Base-by-base conservation (phyloP, 139 green algal species). In the Auxenochlorella pyrenoidosa region DNA sequence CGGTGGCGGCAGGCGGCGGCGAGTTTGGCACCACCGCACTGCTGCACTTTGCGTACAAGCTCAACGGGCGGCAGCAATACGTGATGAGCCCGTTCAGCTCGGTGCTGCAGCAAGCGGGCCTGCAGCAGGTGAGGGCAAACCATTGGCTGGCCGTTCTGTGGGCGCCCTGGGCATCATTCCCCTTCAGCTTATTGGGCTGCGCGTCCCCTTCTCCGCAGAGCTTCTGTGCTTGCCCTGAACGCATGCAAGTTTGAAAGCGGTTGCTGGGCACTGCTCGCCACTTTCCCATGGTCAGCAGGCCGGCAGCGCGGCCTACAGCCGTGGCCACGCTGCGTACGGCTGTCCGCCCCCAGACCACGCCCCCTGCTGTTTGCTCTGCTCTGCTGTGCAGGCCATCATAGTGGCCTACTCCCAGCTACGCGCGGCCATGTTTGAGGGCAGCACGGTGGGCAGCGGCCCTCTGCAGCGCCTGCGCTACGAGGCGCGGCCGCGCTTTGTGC, bases 391-490 rank as follows among this genome's bases (percentile, higher is more conserved):
- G 75, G 19, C 66, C 5, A 36, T 90, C 15, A 59, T 82, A 19
- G 80, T 90, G 16, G 79, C 76, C 10, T 90, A 88, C 75, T 84
- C 85, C 19, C 85, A 92, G 68, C n/a, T 92, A 51, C 79, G 89
- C 1, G 89, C 89, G 16, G 86, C 83, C 26, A 86, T 88, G 89
- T 92, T 81, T 65, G 89, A 89, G 26, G 32, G 78, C 34, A 79
- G 54, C 51, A 41, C 59, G 19, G 54, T n/a, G 26, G 36, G 59
- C 84, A 32, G 40, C 44, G 88, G 84, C 28, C 66, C 88, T 21
- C 41, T 89, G 51, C 88, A 91, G 68, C 51, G 76, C 5, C 75
- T 89, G 78, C 84, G 88, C 38, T 88, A 80, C 32, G 88, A 91
- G 75, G 76, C 78, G 15, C 59, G 77, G 12, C 63, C 47, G 10